Conservation (phyloP, 495 filamentous ascomycete genomes). For the Daldinia loculata region DNA sequence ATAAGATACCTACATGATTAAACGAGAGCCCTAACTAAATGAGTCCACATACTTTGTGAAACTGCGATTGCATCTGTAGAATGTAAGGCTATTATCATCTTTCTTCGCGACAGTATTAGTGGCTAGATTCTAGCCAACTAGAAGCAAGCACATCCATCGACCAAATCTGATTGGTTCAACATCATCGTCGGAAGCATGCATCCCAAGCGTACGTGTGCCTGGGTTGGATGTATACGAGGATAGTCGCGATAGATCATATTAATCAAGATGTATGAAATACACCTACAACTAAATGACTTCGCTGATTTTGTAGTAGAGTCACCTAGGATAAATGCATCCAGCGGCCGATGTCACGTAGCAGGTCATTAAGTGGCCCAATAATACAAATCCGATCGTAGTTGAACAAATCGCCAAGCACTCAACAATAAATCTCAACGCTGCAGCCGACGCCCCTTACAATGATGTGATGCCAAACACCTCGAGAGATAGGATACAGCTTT, state of each 20-base stretch:
- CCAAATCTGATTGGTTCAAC: background rate
- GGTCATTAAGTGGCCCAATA: background rate
- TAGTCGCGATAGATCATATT: background rate
- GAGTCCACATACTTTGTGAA: background rate
- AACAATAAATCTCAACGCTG: background rate
- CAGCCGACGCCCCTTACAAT: background rate
- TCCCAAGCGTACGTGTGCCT: background rate
- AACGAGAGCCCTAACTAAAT: background rate
- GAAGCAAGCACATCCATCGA: background rate
- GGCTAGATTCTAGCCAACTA: background rate
- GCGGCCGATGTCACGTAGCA: background rate
- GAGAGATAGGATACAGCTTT: background rate
- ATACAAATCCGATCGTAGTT: background rate
- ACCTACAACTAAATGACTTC: background rate
- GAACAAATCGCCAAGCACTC: background rate
- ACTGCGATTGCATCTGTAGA: background rate
- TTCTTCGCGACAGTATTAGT: background rate
- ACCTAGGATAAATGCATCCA: background rate
- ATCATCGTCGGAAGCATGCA: background rate
- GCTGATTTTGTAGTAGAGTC: background rate
- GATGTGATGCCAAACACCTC: background rate
- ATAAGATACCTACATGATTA: background rate
- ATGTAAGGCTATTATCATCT: background rate
- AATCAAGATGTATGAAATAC: background rate
- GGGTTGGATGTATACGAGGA: background rate